phyloP scores from a whole-genome alignment of 371 early-diverging fungal genomes.

The Rhizopus delemar region DNA sequence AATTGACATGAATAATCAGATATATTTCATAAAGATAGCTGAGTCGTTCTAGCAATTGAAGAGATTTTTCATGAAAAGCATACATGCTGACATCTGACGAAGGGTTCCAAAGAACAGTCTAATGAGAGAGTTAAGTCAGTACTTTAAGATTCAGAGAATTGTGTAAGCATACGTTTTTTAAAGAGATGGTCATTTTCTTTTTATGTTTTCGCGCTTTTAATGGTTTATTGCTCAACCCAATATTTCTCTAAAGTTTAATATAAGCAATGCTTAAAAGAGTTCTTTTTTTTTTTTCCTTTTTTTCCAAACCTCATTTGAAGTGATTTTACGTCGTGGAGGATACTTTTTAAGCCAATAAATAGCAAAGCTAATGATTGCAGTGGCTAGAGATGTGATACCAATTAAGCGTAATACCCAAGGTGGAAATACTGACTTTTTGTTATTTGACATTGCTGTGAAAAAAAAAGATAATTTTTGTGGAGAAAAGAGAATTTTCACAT shows the following conservation, averaged over 20 bases:
- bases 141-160: neutral
- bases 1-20: slow-evolving; percentile 44
- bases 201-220: slow-evolving; percentile 30
- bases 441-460: slow-evolving; percentile 3
- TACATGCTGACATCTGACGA: slow-evolving; percentile 50
- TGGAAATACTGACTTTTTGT: slow-evolving; percentile 18
- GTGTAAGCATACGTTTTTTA: slow-evolving; percentile 42
- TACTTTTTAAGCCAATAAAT: slow-evolving; percentile 29
- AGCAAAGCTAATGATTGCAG: slow-evolving; percentile 23
- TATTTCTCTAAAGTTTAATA: neutral
- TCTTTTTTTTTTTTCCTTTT: neutral
- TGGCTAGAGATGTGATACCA: slow-evolving; percentile 25
- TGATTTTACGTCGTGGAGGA: slow-evolving; percentile 19
- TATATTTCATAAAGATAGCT: slow-evolving; percentile 42
- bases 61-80: slow-evolving; percentile 46
- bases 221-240: slow-evolving; percentile 21
- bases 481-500: slow-evolving; percentile 12
- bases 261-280: too few species aligned
- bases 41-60: slow-evolving; percentile 28
- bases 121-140: neutral
- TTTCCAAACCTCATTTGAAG: neutral
- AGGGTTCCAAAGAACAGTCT: slow-evolving; percentile 57
- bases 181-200: slow-evolving; percentile 42
- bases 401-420: slow-evolving; percentile 25
- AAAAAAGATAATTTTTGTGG: slow-evolving; percentile 5